Evolutionary conservation across 331 rosid species (phyloP), one percentile per base, ranked within the genome.

Genomic region (Rosa hybrid): DNA sequence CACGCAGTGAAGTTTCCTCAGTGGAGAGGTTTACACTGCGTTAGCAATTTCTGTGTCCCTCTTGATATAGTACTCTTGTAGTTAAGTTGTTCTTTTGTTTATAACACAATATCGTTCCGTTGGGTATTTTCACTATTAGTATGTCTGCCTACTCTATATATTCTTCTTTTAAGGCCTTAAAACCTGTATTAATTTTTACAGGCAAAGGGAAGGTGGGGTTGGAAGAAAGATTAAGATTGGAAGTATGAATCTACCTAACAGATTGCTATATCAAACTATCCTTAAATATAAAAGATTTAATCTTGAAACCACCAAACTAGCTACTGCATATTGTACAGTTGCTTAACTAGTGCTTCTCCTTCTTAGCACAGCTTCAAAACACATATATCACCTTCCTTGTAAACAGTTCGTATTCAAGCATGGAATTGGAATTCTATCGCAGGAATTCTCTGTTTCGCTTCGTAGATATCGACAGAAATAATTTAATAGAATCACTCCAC

Each of bases 371-470:
- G 11, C 75, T 42, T 71, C 8, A 11, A 11, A 39, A 21, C 23
- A 23, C 39, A 74, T 34, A 34, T 34, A 38, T 41, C 53, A 4
- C 23, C 53, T 10, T 74, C 45, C n/a, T 68, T 1, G 1, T 8
- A 9, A 12, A 23, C 68, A 3, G 8, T 62, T 12, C 0, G 2
- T 59, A 59, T 59, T 13, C 41, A 62, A 25, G 8, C 81, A 87
- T 88, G 97, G 91, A 89, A 53, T 79, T 82, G 92, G 91, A 90
- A 53, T 80, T 83, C 54, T 78, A 76, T 72, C 72, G 78, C 50
- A 82, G 59, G 49, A 83, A 77, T 67, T 82, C 90, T 62, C 85
- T 91, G 44, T 81, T 50, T 7, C 79, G 75, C 85, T 73, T 88
- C 20, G 84, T 87, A 77, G 85, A 86, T 8, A 77, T 27, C 38